A percentile compares a stretch with the other conserved stretches of the same genome.
Evolutionary conservation across 129 eudicot genomes (phyloP).

Genomic region (Helichrysum umbraculigerum): DNA sequence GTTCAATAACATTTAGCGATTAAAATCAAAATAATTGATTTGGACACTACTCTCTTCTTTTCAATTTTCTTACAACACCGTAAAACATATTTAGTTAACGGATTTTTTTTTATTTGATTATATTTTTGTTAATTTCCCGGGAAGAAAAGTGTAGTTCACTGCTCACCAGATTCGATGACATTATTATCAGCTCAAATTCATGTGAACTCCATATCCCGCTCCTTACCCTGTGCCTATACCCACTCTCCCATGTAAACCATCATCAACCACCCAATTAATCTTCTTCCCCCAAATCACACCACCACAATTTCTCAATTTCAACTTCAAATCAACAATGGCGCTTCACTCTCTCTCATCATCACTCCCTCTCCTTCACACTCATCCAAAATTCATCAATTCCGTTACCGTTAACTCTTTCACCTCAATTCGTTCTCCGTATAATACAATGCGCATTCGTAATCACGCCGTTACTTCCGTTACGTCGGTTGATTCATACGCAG

Average conservation of each 20-base stretch:
- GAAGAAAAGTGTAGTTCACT: background rate
- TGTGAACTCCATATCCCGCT: conserved; percentile 32
- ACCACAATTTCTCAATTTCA: conserved; percentile 6
- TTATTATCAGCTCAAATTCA: conserved; percentile 16
- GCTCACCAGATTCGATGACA: background rate
- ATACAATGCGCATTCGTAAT: conserved; percentile 23
- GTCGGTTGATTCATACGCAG: conserved; percentile 37
- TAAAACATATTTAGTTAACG: too few species aligned
- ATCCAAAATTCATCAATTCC: conserved; percentile 12
- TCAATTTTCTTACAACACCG: too few species aligned
- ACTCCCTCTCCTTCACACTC: background rate
- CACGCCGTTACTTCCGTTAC: conserved; percentile 14
- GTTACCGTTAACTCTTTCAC: background rate
- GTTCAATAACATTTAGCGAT: too few species aligned
- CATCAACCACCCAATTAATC: background rate
- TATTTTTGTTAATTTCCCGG: background rate
- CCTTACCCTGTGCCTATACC: conserved; percentile 24
- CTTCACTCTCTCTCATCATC: conserved; percentile 25
- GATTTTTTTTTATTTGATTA: too few species aligned
- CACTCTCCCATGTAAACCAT: conserved; percentile 33
- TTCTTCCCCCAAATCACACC: too few species aligned
- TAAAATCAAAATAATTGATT: too few species aligned
- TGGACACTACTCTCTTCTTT: too few species aligned
- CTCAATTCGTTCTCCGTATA: conserved; percentile 4
- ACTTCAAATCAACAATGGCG: conserved; percentile 27